phyloP scores from a whole-genome alignment of 495 filamentous ascomycete genomes.

The Penicillium mononematosum region DNA sequence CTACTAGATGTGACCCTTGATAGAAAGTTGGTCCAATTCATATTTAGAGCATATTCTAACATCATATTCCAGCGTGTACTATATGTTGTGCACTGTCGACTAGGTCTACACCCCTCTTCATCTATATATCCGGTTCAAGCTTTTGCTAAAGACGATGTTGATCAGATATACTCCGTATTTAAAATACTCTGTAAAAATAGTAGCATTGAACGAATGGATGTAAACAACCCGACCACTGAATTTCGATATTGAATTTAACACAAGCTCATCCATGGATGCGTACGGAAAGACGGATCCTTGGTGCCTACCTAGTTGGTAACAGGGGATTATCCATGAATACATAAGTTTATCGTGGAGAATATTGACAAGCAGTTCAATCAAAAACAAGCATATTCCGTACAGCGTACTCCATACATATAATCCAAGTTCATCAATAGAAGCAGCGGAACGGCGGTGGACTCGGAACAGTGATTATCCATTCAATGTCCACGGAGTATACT shows the following conservation, averaged over 20 bases:
- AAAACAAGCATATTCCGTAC: not conserved
- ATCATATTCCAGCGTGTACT: not conserved
- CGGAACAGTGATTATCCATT: not conserved
- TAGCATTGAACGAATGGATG: not conserved
- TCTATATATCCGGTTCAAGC: not conserved
- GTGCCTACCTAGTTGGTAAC: not conserved
- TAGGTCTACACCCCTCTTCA: not conserved
- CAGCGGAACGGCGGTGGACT: not conserved
- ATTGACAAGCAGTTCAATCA: not conserved
- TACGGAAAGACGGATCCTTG: constrained; percentile 2
- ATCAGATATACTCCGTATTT: no score
- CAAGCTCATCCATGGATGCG: constrained; percentile 14
- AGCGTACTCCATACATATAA: not conserved
- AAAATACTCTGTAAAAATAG: not conserved
- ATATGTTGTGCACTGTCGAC: not conserved
- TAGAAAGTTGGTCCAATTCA: not conserved
- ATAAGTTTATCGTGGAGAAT: not conserved
- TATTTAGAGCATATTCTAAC: not conserved
- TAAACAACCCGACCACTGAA: not conserved
- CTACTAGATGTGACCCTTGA: not conserved
- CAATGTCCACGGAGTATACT: not conserved
- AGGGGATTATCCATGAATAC: not conserved
- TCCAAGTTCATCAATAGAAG: not conserved
- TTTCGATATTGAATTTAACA: constrained; percentile 10
- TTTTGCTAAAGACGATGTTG: not conserved